These are phyloP conservation scores for Cladorrhinum sp. DNA, from an alignment of 2,329 filamentous ascomycete genomes.

Conservation along the genomic window DNA sequence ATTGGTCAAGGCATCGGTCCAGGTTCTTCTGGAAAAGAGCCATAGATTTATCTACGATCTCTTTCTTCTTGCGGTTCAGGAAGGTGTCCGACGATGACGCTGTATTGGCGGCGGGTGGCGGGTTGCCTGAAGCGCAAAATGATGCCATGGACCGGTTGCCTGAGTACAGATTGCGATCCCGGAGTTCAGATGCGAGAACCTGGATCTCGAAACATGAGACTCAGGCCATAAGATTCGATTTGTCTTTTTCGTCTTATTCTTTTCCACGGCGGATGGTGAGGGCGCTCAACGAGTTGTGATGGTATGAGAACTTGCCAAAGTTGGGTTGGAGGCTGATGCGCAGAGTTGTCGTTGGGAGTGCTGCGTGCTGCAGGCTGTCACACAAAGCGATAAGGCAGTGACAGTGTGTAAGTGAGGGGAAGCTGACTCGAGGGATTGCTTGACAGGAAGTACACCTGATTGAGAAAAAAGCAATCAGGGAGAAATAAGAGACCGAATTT, in stretches of 20 bases:
- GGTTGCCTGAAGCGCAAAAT: slow-evolving; percentile 20
- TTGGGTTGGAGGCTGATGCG: neutral
- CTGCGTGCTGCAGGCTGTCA: neutral
- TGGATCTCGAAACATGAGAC: slow-evolving; percentile 28
- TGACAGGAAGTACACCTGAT: neutral
- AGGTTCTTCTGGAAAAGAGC: slow-evolving; percentile 20
- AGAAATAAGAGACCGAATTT: neutral
- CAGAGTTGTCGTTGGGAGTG: neutral
- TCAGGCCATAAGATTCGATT: slow-evolving; percentile 9
- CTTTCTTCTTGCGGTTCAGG: slow-evolving; percentile 25
- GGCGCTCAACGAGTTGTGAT: too few relatives aligned
- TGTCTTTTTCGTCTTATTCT: too few relatives aligned
- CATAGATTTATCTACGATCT: slow-evolving; percentile 29
- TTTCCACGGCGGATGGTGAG: too few relatives aligned
- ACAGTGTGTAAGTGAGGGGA: slow-evolving; percentile 6
- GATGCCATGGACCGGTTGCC: slow-evolving; percentile 25
- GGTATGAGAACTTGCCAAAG: neutral
- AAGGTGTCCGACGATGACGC: slow-evolving; percentile 16
- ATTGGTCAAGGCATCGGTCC: slow-evolving; percentile 25
- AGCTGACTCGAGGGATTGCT: neutral
- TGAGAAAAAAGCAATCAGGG: neutral
- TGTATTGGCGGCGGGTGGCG: slow-evolving; percentile 14
- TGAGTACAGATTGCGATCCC: slow-evolving; percentile 21
- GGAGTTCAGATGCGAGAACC: slow-evolving; percentile 18
- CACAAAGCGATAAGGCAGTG: neutral